Evolutionary conservation across 2,329 filamentous ascomycete species (phyloP), one percentile per base, ranked within the genome.

Genomic region (Stagonosporopsis vannaccii): DNA sequence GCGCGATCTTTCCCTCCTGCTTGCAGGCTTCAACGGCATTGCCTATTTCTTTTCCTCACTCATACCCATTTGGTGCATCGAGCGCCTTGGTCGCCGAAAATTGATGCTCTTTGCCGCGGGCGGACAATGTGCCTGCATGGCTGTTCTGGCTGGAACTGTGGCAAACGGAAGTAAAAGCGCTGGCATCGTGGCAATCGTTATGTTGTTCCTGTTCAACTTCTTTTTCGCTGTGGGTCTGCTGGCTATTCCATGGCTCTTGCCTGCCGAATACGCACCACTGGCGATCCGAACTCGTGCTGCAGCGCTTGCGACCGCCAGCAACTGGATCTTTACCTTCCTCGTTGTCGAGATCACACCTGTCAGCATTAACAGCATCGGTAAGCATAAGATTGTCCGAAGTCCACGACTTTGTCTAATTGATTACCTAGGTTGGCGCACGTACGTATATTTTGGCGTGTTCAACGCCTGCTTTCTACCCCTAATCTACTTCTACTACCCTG

Each of bases 41-140:
- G 75, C 72, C 1, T 79, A 78, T 47, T 78, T 78, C 58, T 51
- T 77, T 19, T 74, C 74, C 1, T 71, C 75, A 1, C 59, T 75
- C 20, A 66, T 77, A 35, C 71, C 77, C 1, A 76, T 79, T 6
- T 76, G 71, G 60, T 63, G 72, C 6, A 75, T 79, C 54, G 74
- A 78, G 49, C 67, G 70, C 52, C 69, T 74, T n/a, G 67, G 68
- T 3, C 69, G 67, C 8, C 59, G 64, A 7, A 64, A 64, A 22
- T 59, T 71, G 28, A 71, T 71, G 67, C 61, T 75, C 0, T 73
- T 74, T 44, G 72, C 66, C 13, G 66, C 65, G 23, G 58, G 60
- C 13, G 73, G 72, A 2, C 63, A 68, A 40, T 53, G 56, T 46
- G 17, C 33, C 17, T 36, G 33, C 17, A 36, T 36, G 33, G n/a